Percentiles rank a stretch among this genome's conserved stretches.
Conservation (phyloP, 83 land plant species). For the Picea abies region DNA sequence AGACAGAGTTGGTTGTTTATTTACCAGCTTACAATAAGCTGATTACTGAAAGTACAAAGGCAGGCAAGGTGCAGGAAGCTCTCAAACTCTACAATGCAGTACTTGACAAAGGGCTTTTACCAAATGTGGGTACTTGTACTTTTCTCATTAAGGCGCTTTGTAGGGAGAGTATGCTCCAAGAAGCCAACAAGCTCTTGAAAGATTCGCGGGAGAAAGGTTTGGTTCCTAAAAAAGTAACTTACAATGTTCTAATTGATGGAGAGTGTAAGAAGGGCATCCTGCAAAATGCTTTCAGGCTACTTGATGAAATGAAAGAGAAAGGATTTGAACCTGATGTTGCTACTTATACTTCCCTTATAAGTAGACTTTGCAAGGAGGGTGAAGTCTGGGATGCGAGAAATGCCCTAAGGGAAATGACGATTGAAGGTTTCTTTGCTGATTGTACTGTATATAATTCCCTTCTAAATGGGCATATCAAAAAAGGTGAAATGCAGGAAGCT, state of each 20-base stretch:
- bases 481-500: conserved; percentile 45
- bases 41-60: no score
- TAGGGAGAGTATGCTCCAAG: conserved; percentile 12
- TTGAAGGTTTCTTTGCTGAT: conserved; percentile 24
- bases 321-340: conserved; percentile 46
- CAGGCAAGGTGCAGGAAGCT: no score
- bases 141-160: conserved; percentile 20
- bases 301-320: conserved; percentile 38
- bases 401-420: conserved; percentile 48
- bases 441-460: conserved; percentile 34
- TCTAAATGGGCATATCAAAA: conserved; percentile 53
- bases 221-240: conserved; percentile 31
- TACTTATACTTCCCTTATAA: conserved; percentile 53
- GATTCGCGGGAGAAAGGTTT: conserved; percentile 14
- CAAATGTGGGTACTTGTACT: conserved; percentile 22
- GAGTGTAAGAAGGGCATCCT: conserved; percentile 50
- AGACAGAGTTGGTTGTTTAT: no score
- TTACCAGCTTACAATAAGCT: no score
- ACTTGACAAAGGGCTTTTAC: conserved; percentile 20
- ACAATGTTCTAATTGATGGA: conserved; percentile 55
- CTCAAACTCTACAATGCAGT: no score
- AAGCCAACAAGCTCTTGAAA: conserved; percentile 23
- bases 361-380: conserved; percentile 58
- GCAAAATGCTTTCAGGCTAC: conserved; percentile 44
- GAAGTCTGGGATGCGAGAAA: conserved; percentile 53